Percentiles rank a stretch among this genome's conserved stretches.
Conservation (phyloP, 2,329 filamentous ascomycete species). For the Aschersonia sp. region DNA sequence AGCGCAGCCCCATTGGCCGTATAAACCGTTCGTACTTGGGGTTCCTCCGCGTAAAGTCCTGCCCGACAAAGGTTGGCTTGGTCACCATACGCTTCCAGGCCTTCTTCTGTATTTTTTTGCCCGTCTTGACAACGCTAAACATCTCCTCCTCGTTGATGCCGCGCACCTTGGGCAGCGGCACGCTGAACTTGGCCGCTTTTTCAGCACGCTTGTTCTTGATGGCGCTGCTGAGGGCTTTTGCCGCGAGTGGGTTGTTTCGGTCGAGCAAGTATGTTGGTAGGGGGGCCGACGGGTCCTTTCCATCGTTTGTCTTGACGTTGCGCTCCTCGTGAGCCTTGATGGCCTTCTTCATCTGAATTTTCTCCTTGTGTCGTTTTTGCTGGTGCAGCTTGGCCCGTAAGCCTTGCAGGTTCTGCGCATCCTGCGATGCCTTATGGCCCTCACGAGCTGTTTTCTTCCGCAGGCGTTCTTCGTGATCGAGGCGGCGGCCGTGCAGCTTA, state of each 20-base stretch:
- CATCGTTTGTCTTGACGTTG: constrained; percentile 78
- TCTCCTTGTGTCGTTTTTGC: constrained; percentile 89
- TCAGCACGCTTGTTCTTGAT: constrained; percentile 94
- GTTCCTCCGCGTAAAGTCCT: constrained; percentile 77
- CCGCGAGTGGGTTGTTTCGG: constrained; percentile 44
- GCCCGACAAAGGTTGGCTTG: constrained; percentile 61
- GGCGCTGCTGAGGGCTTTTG: constrained; percentile 62
- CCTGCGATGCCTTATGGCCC: constrained; percentile 72
- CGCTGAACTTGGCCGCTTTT: constrained; percentile 85
- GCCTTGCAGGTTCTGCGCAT: constrained; percentile 87
- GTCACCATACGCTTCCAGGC: constrained; percentile 57
- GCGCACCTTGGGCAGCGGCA: constrained; percentile 85
- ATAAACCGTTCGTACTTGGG: constrained; percentile 58
- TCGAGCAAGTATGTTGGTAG: constrained; percentile 91
- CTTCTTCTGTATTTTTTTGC: constrained; percentile 88
- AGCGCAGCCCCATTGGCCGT: constrained; percentile 32
- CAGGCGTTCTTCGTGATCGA: constrained; percentile 74
- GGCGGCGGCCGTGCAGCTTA: constrained; percentile 34
- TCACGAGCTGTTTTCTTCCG: constrained; percentile 83
- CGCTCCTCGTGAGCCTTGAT: constrained; percentile 93
- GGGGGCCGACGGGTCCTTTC: constrained; percentile 67
- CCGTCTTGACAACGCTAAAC: constrained; percentile 93
- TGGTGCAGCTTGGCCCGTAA: constrained; percentile 86
- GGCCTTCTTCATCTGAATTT: constrained; percentile 93
- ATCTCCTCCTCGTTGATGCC: constrained; percentile 91